Base-by-base conservation (phyloP, 305 asterid species). In the Fraxinus floribunda region DNA sequence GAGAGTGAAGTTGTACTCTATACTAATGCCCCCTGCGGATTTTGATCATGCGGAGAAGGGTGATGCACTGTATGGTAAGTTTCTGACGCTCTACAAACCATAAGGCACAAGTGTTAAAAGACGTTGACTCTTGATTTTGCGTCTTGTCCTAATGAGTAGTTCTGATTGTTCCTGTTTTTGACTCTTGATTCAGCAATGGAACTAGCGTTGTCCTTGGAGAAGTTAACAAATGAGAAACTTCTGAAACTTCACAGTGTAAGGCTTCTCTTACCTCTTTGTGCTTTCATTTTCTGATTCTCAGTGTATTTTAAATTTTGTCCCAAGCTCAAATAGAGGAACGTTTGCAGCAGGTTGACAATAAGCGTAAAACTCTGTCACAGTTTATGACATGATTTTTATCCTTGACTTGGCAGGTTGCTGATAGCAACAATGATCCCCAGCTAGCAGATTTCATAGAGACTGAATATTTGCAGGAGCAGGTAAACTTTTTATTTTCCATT, bases 381-480 rank as follows among this genome's bases (percentile, higher is more conserved):
- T 29, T 77, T 5, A 44, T 38, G 70, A 46, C 18, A 46, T 18
- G 39, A 20, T 30, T 7, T 36, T 30, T 38, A 30, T 35, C 32
- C 22, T 57, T 79, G 41, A 60, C 46, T 46, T 13, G 22, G 82
- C 92, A 94, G 99, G 89, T 92, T 75, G 97, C 98, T 82, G 91
- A 86, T 75, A 20, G 55, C 4, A 87, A 83, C 89, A 90, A 90
- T 52, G 97, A 95, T 85, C 85, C 92, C 29, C 95, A 93, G 75
- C 87, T 92, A 87, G 87, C 92, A 60, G 95, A 93, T 77, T 95
- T 92, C 82, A 72, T 94, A 2, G 97, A 95, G 87, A 91, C 91
- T 3, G 98, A 93, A 73, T 94, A 89, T 81, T 82, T 94, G 86
- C 87, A 10, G n/a, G 97, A 94, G 80, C 98, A 95, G 97, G 97